Base-by-base conservation (phyloP, 2,329 filamentous ascomycete genomes). In the Fusarium subglutinans region DNA sequence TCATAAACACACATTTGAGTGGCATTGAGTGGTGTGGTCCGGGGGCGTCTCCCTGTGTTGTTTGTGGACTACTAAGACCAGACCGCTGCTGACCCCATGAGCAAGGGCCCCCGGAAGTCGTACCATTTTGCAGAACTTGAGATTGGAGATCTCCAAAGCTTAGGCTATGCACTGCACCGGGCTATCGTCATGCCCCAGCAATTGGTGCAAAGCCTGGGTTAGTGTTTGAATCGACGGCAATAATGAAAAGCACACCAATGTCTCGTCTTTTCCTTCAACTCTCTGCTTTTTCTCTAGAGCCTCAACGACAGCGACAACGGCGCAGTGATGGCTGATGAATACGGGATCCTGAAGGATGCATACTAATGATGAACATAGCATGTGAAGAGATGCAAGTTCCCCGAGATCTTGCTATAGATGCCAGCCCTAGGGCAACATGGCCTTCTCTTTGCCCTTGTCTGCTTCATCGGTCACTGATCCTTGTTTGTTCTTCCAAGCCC, bases 121-220 rank as follows among this genome's bases (percentile, higher is more conserved):
- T 78, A 78, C 76, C 76, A 78, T 77, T 78, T 77, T 76, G 57
- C 67, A 66, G 62, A 66, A 63, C 69, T 76, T 65, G 69, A 78
- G 76, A 78, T 78, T 78, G 73, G 76, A 78, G 76, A 78, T 78
- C 76, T 78, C 76, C 73, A 75, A 76, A 75, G 69, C 66, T 69
- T 61, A 67, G 69, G 48, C 76, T 78, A 26, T 26, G 26, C 5
- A 77, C 76, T 77, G 71, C 74, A 64, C 68, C 66, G 57, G 72
- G 67, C 69, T 73, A 78, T 77, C 65, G 73, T 73, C 69, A 73
- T 70, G 60, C 71, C 73, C 74, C 70, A 65, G 62, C 74, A 66
- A 66, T 76, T 73, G 74, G 74, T 73, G 71, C 63, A 76, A 74
- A 64, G 61, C 53, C 60, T 72, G 74, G 59, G 45, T 54, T 48